These are phyloP conservation scores for Verticillium zaregamsianum DNA, from an alignment of 2,329 filamentous ascomycete species.

Conservation along the genomic window DNA sequence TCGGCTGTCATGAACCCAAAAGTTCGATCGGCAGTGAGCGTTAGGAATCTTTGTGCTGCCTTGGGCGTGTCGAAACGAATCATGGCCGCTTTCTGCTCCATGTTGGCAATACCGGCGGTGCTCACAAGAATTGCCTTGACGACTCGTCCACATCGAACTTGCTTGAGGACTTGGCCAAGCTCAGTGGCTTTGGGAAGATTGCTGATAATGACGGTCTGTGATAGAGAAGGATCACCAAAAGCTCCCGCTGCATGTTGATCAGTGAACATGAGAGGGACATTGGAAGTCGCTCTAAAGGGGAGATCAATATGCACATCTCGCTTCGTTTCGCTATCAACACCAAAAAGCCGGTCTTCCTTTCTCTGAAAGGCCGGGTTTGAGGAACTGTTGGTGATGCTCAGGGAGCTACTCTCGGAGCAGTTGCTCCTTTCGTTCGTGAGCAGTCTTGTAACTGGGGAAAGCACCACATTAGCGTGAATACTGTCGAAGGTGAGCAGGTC, in stretches of 20 bases:
- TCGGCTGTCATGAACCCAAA: background rate
- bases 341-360: background rate
- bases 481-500: background rate
- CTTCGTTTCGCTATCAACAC: background rate
- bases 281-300: background rate
- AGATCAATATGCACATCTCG: background rate
- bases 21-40: background rate
- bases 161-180: constrained; percentile 6
- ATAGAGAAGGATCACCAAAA: background rate
- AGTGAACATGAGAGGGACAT: background rate
- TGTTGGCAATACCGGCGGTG: background rate
- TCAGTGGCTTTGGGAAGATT: constrained; percentile 6
- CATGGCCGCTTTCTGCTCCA: constrained; percentile 4
- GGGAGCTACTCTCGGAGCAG: no score
- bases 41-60: background rate
- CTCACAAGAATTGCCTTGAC: constrained; percentile 4
- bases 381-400: no score
- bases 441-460: no score
- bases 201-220: constrained; percentile 9
- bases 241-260: background rate
- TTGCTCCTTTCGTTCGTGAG: no score
- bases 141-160: constrained; percentile 8
- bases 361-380: no score
- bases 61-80: constrained; percentile 4
- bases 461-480: background rate